These are phyloP conservation scores for Chaetomium sp. DNA, from an alignment of 2,329 filamentous ascomycete species.

Conservation along the genomic window DNA sequence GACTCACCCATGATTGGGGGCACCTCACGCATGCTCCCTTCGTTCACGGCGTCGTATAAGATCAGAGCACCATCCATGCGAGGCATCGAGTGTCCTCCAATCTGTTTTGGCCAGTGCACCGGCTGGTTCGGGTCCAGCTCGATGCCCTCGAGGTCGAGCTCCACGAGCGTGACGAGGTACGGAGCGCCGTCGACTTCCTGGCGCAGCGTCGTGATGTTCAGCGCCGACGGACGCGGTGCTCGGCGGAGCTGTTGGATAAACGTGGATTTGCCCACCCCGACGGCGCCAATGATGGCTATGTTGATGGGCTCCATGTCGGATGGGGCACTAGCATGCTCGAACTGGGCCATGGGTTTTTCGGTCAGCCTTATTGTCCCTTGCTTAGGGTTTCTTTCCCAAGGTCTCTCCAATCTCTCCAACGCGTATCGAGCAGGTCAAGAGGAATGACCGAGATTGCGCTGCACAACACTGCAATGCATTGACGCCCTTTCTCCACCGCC, in stretches of 20 bases:
- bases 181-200: conserved; percentile 52
- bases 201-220: conserved; percentile 50
- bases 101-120: conserved; percentile 61
- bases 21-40: conserved; percentile 66
- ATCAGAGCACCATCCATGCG: conserved; percentile 76
- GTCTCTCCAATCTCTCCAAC: background rate
- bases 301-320: conserved; percentile 52
- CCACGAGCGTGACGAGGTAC: conserved; percentile 55
- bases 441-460: too few relatives aligned
- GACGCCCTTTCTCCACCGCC: too few relatives aligned
- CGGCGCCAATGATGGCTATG: conserved; percentile 60
- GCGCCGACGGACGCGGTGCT: conserved; percentile 45
- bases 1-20: conserved; percentile 72
- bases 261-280: conserved; percentile 61
- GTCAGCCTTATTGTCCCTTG: conserved; percentile 13
- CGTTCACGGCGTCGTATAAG: conserved; percentile 80
- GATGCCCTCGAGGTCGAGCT: conserved; percentile 60
- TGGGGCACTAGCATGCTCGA: conserved; percentile 20
- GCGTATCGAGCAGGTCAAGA: background rate
- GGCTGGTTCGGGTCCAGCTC: conserved; percentile 52
- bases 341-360: conserved; percentile 14
- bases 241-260: conserved; percentile 60
- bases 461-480: too few relatives aligned
- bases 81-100: conserved; percentile 64
- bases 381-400: background rate